Evolutionary conservation across 305 asterid species (phyloP), one percentile per base, ranked within the genome.

Genomic region (Fraxinus platypoda): DNA sequence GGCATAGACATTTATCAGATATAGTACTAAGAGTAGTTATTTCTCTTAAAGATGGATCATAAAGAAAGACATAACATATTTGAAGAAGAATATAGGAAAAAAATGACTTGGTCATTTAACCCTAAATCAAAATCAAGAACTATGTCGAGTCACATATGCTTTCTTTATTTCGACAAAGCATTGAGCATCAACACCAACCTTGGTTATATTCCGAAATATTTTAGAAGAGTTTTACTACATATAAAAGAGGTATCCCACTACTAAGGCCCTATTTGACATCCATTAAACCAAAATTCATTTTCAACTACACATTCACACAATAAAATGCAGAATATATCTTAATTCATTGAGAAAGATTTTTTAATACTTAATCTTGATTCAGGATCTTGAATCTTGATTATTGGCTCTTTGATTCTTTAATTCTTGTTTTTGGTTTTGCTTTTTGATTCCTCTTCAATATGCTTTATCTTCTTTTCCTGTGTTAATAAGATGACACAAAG

Each of bases 41-140:
- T 76, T 80, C 73, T 73, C 57, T 31, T 59, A 66, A 23, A 74
- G 64, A 23, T 19, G 31, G 66, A 73, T 81, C 28, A 80, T 38
- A 30, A 41, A 46, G 75, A 30, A n/a, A 79, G 28, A 46, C 23
- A 76, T 66, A 28, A 9, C 33, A 71, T 30, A 41, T 11, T 62
- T 82, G n/a, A 19, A 71, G 62, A 80, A 78, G 74, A 59, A 25
- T 43, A 33, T 12, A 12, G 64, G 78, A 72, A 30, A 17, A 4
- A 52, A 30, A 68, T 26, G 72, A 41, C 38, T 11, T 6, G 35
- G 5, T 68, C n/a, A 11, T 12, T 68, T 26, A 12, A 68, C 21
- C 37, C 26, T 13, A 70, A 30, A 30, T 70, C 35, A 26, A 13
- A 15, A 70, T 70, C 75, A 30, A 28, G 23, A 13, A 70, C 75